These are phyloP conservation scores for Cenchrus americanus DNA, from an alignment of 176 grass and related monocot genomes.

Conservation along the genomic window DNA sequence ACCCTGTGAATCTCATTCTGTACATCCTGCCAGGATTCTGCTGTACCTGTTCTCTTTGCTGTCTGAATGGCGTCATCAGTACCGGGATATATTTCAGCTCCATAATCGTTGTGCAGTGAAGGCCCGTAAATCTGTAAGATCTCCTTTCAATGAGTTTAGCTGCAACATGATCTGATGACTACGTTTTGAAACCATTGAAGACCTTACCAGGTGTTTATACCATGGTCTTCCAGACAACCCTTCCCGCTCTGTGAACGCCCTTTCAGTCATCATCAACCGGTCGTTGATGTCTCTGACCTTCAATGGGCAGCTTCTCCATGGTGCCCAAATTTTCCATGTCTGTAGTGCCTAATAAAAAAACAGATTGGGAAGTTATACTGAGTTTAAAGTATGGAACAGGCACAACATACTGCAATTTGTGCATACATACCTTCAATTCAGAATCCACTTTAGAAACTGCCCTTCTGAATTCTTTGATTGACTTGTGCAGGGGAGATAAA, in stretches of 20 bases:
- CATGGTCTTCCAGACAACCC: constrained; percentile 75
- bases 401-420: neutral
- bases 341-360: constrained; percentile 58
- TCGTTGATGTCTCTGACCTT: constrained; percentile 82
- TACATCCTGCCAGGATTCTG: constrained; percentile 56
- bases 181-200: neutral
- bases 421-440: constrained; percentile 69
- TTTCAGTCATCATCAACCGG: constrained; percentile 80
- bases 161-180: neutral
- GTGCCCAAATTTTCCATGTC: constrained; percentile 46
- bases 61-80: constrained; percentile 67
- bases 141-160: constrained; percentile 15
- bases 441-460: constrained; percentile 68
- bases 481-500: constrained; percentile 71
- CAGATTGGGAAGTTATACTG: neutral
- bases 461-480: constrained; percentile 67
- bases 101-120: constrained; percentile 76
- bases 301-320: constrained; percentile 50
- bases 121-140: constrained; percentile 72
- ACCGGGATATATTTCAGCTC: constrained; percentile 72
- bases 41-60: constrained; percentile 59
- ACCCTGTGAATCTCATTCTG: constrained; percentile 82
- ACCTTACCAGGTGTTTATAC: constrained; percentile 92
- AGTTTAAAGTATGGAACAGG: neutral
- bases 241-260: constrained; percentile 74